Evolutionary conservation across 768 basidiomycete genomes (phyloP).

Genomic region (Boletus bicolor): DNA sequence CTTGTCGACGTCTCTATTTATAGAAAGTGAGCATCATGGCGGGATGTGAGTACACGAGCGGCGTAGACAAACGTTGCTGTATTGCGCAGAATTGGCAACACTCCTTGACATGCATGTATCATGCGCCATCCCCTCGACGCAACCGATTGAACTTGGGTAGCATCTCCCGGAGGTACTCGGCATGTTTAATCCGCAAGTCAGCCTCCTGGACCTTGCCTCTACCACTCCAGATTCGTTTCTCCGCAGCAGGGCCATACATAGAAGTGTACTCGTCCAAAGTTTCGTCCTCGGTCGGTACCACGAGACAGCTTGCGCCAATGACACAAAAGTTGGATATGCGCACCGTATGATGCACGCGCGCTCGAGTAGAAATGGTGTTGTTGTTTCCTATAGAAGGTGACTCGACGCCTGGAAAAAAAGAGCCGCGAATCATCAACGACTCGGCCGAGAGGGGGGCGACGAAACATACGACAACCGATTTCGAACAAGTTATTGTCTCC

Average conservation of each 20-base stretch:
- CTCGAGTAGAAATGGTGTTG: slow-evolving; percentile 84
- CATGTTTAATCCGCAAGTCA: slow-evolving; percentile 82
- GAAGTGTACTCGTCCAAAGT: slow-evolving; percentile 79
- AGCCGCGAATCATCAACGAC: background rate
- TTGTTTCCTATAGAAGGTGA: slow-evolving; percentile 76
- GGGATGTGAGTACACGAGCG: background rate
- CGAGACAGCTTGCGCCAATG: slow-evolving; percentile 75
- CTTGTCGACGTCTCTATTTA: background rate
- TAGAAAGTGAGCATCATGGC: too few species aligned
- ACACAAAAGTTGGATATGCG: slow-evolving; percentile 77
- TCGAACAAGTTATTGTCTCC: slow-evolving; percentile 94
- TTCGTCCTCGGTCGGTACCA: slow-evolving; percentile 78
- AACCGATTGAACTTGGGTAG: slow-evolving; percentile 84
- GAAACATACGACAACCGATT: slow-evolving; percentile 80
- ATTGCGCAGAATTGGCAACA: too few species aligned
- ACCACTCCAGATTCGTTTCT: slow-evolving; percentile 81
- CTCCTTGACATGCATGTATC: slow-evolving; percentile 2
- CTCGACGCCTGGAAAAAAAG: slow-evolving; percentile 67
- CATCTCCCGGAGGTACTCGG: slow-evolving; percentile 90
- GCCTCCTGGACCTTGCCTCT: slow-evolving; percentile 79
- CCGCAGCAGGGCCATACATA: slow-evolving; percentile 73
- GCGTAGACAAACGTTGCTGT: background rate
- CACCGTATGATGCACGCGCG: slow-evolving; percentile 81
- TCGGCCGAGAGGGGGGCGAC: background rate
- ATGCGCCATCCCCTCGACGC: slow-evolving; percentile 55